Evolutionary conservation across 495 filamentous ascomycete species (phyloP), one percentile per base, ranked within the genome.

Genomic region (Lophiotrema nucula): DNA sequence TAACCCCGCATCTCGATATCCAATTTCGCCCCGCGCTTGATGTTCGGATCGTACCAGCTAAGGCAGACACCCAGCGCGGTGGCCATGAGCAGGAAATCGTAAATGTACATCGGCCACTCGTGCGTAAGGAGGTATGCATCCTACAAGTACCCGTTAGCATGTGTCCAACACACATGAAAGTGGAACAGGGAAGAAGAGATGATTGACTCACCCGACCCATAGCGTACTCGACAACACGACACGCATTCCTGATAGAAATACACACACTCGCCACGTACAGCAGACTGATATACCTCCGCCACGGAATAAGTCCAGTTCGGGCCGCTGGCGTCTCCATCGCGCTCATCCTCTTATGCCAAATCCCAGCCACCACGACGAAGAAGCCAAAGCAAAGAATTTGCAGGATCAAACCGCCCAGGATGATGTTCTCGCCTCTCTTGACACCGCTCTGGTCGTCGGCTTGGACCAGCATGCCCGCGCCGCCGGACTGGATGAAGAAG

Each of bases 311-410:
- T 13, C 44, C 21, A 51, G 18, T 6, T 52, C 38, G 16, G 11
- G 19, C 28, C 6, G 21, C 47, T 10, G 23, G 47, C 22, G 47
- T 53, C 26, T 22, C 38, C 16, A 35, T 16, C 4, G 31, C 24
- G 23, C 15, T 25, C 1, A 55, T 6, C 19, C 48, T 49, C 18
- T 19, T 13, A 35, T 60, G 42, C 58, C 67, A 68, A 16, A 48
- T 47, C 4, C 44, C 18, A 3, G 65, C 59, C 2, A 65, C 57
- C 13, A 51, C 33, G 12, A 70, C 54, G 48, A 71, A 71, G 39
- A 67, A 52, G 6, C 48, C 64, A 35, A 73, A 71, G 26, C 65
- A 61, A 16, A 70, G 4, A 2, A 73, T 58, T 45, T 71, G 69
- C 5, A 71, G 38, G 13, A 55, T 66, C 4, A 71, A 53, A 11